Percentiles rank a stretch among this genome's conserved stretches.
Conservation (phyloP, 345 rosid genomes). For the Reutealis trisperma region DNA sequence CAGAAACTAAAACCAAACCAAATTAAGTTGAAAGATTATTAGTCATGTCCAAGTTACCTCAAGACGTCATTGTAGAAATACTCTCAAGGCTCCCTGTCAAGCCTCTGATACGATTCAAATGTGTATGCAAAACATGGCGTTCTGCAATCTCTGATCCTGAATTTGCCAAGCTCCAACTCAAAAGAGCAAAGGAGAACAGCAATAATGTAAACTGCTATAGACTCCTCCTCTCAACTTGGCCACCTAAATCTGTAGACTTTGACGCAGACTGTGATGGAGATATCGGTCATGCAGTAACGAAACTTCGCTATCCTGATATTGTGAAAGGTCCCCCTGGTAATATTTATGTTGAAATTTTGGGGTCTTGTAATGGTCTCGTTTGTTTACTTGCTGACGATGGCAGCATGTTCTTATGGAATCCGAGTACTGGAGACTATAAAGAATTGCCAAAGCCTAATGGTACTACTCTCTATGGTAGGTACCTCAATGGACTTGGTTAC, state of each 20-base stretch:
- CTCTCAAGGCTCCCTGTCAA: slow-evolving; percentile 5
- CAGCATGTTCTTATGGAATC: slow-evolving; percentile 41
- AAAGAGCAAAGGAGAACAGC: slow-evolving; percentile 7
- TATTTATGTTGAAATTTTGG: slow-evolving; percentile 16
- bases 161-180: slow-evolving; percentile 26
- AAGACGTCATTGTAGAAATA: slow-evolving; percentile 1
- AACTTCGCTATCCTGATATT: background rate
- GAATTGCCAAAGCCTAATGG: slow-evolving; percentile 30
- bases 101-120: background rate
- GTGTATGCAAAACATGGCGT: slow-evolving; percentile 4
- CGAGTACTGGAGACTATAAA: slow-evolving; percentile 23
- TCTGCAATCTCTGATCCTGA: background rate
- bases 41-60: slow-evolving; percentile 8
- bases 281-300: background rate
- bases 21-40: background rate
- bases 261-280: background rate
- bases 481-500: slow-evolving; percentile 39
- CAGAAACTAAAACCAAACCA: background rate
- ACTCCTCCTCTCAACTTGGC: slow-evolving; percentile 30
- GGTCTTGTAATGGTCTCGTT: slow-evolving; percentile 44
- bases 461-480: background rate
- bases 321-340: background rate
- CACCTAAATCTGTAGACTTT: slow-evolving; percentile 30
- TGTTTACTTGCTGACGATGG: slow-evolving; percentile 29
- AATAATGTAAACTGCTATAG: slow-evolving; percentile 14